A percentile compares a stretch with the other conserved stretches of the same genome.
phyloP scores from a whole-genome alignment of 768 basidiomycete genomes.

The Rossbeevera mucosa region DNA sequence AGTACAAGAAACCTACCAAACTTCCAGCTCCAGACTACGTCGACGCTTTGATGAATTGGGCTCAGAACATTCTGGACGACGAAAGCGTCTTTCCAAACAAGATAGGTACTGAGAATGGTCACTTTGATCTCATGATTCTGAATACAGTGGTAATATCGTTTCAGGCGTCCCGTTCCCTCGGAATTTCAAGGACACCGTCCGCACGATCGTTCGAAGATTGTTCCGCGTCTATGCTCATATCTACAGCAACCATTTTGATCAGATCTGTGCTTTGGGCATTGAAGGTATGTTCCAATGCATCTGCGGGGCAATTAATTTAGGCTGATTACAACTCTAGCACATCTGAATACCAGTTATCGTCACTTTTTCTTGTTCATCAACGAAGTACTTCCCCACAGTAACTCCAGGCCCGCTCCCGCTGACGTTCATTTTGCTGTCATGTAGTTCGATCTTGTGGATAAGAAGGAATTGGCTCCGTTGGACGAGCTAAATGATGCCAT shows the following conservation, averaged over 20 bases:
- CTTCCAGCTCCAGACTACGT: constrained; percentile 95
- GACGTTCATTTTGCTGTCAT: constrained; percentile 2
- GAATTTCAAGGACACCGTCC: constrained; percentile 85
- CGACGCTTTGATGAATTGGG: constrained; percentile 98
- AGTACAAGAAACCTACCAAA: constrained; percentile 87
- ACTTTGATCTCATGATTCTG: constrained; percentile 5
- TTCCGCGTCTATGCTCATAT: constrained; percentile 98
- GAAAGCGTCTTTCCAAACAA: constrained; percentile 90
- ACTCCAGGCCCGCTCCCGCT: constrained; percentile 1
- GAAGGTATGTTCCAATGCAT: constrained; percentile 59
- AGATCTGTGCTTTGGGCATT: constrained; percentile 95
- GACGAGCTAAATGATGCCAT: constrained; percentile 96
- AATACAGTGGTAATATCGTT: neutral
- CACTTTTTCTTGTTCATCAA: constrained; percentile 97
- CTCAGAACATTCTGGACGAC: constrained; percentile 88
- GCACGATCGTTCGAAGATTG: constrained; percentile 85
- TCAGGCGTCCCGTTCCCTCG: constrained; percentile 86
- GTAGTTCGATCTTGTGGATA: constrained; percentile 91
- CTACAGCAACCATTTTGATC: constrained; percentile 99
- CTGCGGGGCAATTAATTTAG: neutral
- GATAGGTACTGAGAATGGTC: constrained; percentile 57
- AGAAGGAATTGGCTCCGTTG: constrained; percentile 91
- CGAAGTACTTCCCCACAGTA: constrained; percentile 56
- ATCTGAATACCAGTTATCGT: constrained; percentile 96
- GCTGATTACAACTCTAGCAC: constrained; percentile 50